Base-by-base conservation (phyloP, 2,329 filamentous ascomycete species). In the Fusarium clavum region DNA sequence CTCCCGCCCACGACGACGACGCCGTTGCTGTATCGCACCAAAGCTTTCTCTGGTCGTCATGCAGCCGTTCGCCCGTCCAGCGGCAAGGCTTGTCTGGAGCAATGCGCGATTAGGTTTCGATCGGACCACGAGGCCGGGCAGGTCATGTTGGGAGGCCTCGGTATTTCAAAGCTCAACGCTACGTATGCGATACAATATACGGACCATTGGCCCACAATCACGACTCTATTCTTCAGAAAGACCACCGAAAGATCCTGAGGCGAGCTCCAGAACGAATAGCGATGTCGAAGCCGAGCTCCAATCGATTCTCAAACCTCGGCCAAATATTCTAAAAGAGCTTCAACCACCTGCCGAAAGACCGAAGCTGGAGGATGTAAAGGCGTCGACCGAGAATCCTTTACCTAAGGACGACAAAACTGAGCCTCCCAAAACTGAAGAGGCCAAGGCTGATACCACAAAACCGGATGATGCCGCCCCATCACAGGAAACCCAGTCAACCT, bases 1-100 rank as follows among this genome's bases (percentile, higher is more conserved):
- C 64, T 60, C 53, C 60, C 44, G 45, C 43, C 29, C 60, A 57
- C 48, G 55, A 57, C 68, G 64, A 66, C 61, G 68, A 59, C 52
- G 58, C 55, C 34, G 61, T 53, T 59, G 59, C 56, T 59, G 61
- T 58, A 52, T 53, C 25, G 43, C 43, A 58, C 51, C 34, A 14
- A 53, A 29, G 61, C 61, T 57, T 64, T 55, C 58, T 46, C 55
- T 61, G 64, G 64, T 52, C 29, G 71, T 67, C 53, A 81, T 81
- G 79, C 79, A 79, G 73, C 76, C 77, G 27, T 74, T 81, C 67
- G 77, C 75, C 65, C 77, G 78, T 59, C 75, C 77, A 52, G 73
- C 69, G 55, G 75, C 70, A 61, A 75, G 77, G 63, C 71, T 75
- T 41, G 76, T 75, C 60, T 76, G 72, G 76, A 68, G 72, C 60